A percentile compares a stretch with the other conserved stretches of the same genome.
phyloP scores from a whole-genome alignment of 768 basidiomycete genomes.

The Lentinula aciculospora region DNA sequence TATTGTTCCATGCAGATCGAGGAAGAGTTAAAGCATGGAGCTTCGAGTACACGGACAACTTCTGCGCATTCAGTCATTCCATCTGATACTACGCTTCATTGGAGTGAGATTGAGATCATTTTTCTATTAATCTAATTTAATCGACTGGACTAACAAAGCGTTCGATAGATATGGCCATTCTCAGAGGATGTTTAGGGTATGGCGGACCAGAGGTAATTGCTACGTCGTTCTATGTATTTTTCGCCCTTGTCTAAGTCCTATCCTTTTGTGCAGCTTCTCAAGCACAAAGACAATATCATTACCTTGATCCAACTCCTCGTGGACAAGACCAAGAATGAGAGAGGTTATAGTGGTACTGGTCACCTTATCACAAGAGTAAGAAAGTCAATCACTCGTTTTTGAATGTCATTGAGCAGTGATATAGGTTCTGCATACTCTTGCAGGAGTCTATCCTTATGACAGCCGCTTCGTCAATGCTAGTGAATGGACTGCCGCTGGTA shows the following conservation, averaged over 20 bases:
- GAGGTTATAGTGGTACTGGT: slow-evolving; percentile 79
- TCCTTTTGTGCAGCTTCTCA: slow-evolving; percentile 45
- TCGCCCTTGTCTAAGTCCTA: slow-evolving; percentile 3
- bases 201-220: slow-evolving; percentile 55
- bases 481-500: slow-evolving; percentile 76
- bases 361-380: slow-evolving; percentile 65
- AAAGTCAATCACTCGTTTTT: too few relatives aligned
- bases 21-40: slow-evolving; percentile 84
- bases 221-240: not conserved
- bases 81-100: slow-evolving; percentile 87
- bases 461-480: slow-evolving; percentile 75
- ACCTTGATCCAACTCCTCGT: slow-evolving; percentile 58
- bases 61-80: slow-evolving; percentile 68
- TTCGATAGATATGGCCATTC: slow-evolving; percentile 69
- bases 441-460: slow-evolving; percentile 71
- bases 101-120: slow-evolving; percentile 53
- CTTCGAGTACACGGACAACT: slow-evolving; percentile 80
- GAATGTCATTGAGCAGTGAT: not conserved
- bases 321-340: slow-evolving; percentile 81
- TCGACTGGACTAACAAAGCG: too few relatives aligned
- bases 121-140: too few relatives aligned
- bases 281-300: slow-evolving; percentile 62
- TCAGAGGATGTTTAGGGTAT: slow-evolving; percentile 78
- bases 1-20: slow-evolving; percentile 73
- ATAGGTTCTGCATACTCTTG: slow-evolving; percentile 56